Evolutionary conservation across 2,329 filamentous ascomycete species (phyloP), one percentile per base, ranked within the genome.

Genomic region (Verticillium dahliae): DNA sequence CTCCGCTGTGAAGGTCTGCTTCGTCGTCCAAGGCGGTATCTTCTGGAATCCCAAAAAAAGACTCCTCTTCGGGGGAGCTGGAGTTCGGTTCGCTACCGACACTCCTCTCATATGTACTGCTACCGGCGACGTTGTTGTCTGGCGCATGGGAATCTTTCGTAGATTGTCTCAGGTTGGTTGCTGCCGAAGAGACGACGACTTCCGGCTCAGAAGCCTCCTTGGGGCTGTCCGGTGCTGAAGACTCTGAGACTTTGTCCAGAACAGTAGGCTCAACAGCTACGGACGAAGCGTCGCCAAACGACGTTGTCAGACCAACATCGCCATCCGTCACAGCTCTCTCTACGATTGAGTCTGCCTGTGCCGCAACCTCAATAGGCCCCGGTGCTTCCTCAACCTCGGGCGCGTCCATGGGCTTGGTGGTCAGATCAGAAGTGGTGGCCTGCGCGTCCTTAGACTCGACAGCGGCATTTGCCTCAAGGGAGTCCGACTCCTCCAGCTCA

Each of bases 11-110:
- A 34, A 6, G 38, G 22, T 18, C 37, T 50, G 57, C 57, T 58
- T 34, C 57, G 38, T 58, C 57, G 57, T 15, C 57, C 39, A 34
- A 58, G 57, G 11, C 57, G 57, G 38, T 41, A 58, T 33, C 57
- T 27, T 50, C 57, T 14, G 13, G 38, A 22, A 41, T 58, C 38
- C 33, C 57, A 33, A 58, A 58, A 58, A 58, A 58, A 58, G 57
- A 58, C 9, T 58, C 57, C 27, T 58, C 57, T 14, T 58, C 57
- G 4, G 38, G 38, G 22, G 38, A 33, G 57, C 39, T 45, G 9
- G 57, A 58, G 6, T 31, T 13, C 27, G 57, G 27, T 11, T 58
- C 57, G 31, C 57, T 50, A 13, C 18, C 18, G 45, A 52, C 18
- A 61, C 13, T 50, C 41, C n/a, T 34, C 34, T 3, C 41, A 37